A percentile compares a stretch with the other conserved stretches of the same genome.
These are phyloP conservation scores for Polyporus arcularius DNA, from an alignment of 768 basidiomycete species.

Conservation along the genomic window DNA sequence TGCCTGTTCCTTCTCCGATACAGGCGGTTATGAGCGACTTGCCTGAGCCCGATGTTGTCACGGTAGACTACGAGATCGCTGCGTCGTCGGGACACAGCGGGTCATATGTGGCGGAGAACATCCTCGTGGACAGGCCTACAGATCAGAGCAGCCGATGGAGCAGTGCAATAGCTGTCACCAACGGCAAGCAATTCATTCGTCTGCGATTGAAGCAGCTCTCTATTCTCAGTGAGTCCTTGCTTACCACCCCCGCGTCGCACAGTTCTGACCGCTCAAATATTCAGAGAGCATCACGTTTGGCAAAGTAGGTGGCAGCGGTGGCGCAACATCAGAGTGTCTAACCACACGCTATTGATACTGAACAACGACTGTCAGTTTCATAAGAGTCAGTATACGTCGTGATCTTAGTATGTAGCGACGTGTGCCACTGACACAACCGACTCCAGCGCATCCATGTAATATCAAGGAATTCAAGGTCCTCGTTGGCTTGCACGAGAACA, in stretches of 20 bases:
- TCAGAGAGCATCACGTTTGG: constrained; percentile 78
- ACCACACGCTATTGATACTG: constrained; percentile 16
- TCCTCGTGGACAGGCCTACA: constrained; percentile 59
- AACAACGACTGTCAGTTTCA: constrained; percentile 27
- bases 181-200: constrained; percentile 69
- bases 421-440: constrained; percentile 5
- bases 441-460: constrained; percentile 76
- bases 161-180: constrained; percentile 57
- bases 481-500: constrained; percentile 62
- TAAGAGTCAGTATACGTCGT: constrained; percentile 29
- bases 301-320: constrained; percentile 50
- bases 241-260: background rate
- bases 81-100: constrained; percentile 73
- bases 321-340: background rate
- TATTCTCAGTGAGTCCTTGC: constrained; percentile 63
- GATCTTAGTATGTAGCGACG: too few relatives aligned
- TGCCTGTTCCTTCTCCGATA: background rate
- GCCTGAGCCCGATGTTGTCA: constrained; percentile 17
- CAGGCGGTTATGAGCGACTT: constrained; percentile 1
- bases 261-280: constrained; percentile 1
- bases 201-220: constrained; percentile 59
- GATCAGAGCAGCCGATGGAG: constrained; percentile 79
- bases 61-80: constrained; percentile 53
- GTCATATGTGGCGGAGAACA: constrained; percentile 67
- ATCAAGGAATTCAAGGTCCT: constrained; percentile 82